Percentiles rank a stretch among this genome's conserved stretches.
phyloP scores from a whole-genome alignment of 768 basidiomycete species.

The Leucosporidium creatinivorum region DNA sequence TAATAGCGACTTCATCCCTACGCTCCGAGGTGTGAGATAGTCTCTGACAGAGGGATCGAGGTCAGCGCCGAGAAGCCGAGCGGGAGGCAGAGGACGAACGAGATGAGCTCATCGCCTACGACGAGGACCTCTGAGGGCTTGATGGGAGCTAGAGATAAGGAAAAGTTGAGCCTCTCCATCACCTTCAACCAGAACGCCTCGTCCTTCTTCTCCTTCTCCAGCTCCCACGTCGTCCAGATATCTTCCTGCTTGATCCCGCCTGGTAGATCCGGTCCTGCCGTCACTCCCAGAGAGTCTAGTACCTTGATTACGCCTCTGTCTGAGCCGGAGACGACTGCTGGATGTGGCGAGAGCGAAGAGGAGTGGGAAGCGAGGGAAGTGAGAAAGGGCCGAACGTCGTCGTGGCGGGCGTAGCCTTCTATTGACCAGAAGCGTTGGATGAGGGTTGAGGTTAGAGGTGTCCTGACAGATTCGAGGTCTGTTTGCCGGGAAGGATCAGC shows the following conservation, averaged over 20 bases:
- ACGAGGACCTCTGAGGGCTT: conserved; percentile 12
- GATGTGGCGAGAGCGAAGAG: neutral
- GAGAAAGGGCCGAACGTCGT: conserved; percentile 13
- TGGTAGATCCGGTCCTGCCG: neutral
- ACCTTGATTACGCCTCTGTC: conserved; percentile 11
- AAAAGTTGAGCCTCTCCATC: neutral
- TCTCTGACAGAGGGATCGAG: neutral
- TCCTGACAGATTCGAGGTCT: neutral
- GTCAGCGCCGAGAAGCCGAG: neutral
- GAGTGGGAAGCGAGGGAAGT: conserved; percentile 1
- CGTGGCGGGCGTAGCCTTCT: conserved; percentile 22
- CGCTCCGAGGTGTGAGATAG: neutral
- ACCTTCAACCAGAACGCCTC: conserved; percentile 20
- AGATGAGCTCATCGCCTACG: conserved; percentile 18
- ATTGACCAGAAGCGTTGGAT: conserved; percentile 18
- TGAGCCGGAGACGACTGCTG: conserved; percentile 15
- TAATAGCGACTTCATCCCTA: neutral
- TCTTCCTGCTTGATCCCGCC: conserved; percentile 5
- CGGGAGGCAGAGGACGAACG: conserved; percentile 2
- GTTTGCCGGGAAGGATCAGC: neutral
- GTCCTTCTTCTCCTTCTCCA: conserved; percentile 16
- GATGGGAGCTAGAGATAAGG: neutral
- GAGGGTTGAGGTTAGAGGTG: neutral
- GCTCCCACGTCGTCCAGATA: conserved; percentile 16
- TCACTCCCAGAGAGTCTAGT: conserved; percentile 6